Evolutionary conservation across 768 basidiomycete species (phyloP), one percentile per base, ranked within the genome.

Genomic region (Lyophyllum semitale): DNA sequence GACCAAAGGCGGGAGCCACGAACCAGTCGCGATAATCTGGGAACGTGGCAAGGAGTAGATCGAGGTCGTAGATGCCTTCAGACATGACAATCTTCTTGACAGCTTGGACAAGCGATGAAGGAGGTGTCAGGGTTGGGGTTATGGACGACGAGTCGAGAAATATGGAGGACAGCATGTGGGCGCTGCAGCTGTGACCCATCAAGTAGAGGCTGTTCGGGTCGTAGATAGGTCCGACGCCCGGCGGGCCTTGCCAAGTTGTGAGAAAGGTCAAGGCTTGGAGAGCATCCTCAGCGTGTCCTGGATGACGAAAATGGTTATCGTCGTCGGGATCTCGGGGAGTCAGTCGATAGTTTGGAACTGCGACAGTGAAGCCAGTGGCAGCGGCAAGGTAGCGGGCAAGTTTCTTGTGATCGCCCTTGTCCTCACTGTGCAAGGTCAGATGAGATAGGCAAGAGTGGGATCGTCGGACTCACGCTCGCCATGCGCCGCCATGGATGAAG

Each of bases 401-500:
- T 17, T 44, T 54, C 4, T 68, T 68, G 65, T 90, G 79, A 58
- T 86, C 77, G 3, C 68, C 65, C 71, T 93, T 93, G 73, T 91
- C 89, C 60, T 89, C 90, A 42, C 89, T 91, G 67, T 25, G 56
- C 55, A 18, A 30, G 17, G 42, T 52, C 43, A 46, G 45, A 40
- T 32, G 55, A 48, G 55, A 22, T 26, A 22, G 40, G 23, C 26
- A 45, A 20, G 29, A 50, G 52, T 17, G 29, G 35, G 45, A 57
- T n/a, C n/a, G n/a, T n/a, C 53, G 2, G 30, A 58, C 87, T 75
- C 65, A 91, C 91, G 83, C 68, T 63, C 84, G 75, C 92, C 92
- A 94, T 22, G 91, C 92, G 30, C 92, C 92, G 27, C 92, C 92
- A 61, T 92, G 92, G 26, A 93, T 73, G 63, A 91, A 93, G 35